Evolutionary conservation across 306 rosid genomes (phyloP).

Genomic region (Sicyos baderoa): DNA sequence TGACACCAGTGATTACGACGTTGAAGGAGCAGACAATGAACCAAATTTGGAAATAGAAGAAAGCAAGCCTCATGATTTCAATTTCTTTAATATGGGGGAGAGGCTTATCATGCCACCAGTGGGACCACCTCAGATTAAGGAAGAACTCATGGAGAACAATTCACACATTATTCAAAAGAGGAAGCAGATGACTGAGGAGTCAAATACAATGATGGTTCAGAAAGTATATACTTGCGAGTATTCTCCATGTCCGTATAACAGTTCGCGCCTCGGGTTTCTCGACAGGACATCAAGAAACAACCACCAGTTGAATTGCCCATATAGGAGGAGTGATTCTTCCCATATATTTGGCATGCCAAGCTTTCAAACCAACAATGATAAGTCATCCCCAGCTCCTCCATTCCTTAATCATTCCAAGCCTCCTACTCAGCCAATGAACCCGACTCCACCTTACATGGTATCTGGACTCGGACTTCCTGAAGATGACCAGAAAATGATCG

Average conservation of each 20-base stretch:
- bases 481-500: constrained; percentile 44
- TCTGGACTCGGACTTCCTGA: constrained; percentile 32
- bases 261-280: constrained; percentile 32
- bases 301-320: constrained; percentile 42
- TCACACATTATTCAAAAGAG: constrained; percentile 30
- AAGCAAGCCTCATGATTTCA: constrained; percentile 28
- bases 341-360: constrained; percentile 28
- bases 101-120: constrained; percentile 16
- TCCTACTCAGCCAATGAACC: constrained; percentile 17
- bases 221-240: constrained; percentile 37
- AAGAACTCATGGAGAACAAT: constrained; percentile 29
- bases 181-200: constrained; percentile 31
- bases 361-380: constrained; percentile 29
- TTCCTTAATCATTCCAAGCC: constrained; percentile 28
- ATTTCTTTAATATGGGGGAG: constrained; percentile 26
- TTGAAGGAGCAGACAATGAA: constrained; percentile 37
- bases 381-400: constrained; percentile 20
- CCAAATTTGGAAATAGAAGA: constrained; percentile 29
- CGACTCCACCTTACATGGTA: constrained; percentile 16
- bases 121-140: constrained; percentile 27
- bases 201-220: constrained; percentile 19
- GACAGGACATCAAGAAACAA: constrained; percentile 38
- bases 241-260: constrained; percentile 31
- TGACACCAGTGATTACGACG: constrained; percentile 41
- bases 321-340: constrained; percentile 19